Percentiles rank a stretch among this genome's conserved stretches.
Evolutionary conservation across 148 eudicot genomes (phyloP).

Genomic region (Heliamphora exappendiculata): DNA sequence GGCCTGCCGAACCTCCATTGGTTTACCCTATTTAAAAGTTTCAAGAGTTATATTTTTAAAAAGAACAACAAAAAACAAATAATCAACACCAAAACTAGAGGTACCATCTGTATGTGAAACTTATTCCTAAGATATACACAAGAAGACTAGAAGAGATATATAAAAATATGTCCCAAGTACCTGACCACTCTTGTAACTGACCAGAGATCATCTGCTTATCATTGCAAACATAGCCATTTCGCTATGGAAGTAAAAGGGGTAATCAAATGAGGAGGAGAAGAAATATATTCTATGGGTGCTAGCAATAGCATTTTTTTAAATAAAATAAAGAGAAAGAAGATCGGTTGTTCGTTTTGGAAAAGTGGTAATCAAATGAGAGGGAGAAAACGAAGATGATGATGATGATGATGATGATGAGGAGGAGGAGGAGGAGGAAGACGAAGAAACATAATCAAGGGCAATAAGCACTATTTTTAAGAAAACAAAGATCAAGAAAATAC

Average conservation of each 20-base stretch:
- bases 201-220: neutral
- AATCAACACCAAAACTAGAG: neutral
- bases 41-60: neutral
- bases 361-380: neutral
- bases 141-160: neutral
- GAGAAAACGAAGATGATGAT: too few relatives aligned
- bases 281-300: too few relatives aligned
- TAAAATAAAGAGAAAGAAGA: too few relatives aligned
- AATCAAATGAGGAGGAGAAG: too few relatives aligned
- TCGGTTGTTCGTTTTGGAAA: too few relatives aligned
- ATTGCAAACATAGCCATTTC: neutral
- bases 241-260: neutral
- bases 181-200: neutral
- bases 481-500: neutral
- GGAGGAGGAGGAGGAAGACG: neutral
- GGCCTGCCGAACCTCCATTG: conserved; percentile 88
- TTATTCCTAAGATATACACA: neutral
- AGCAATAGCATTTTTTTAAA: too few relatives aligned
- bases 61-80: neutral
- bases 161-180: neutral
- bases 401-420: too few relatives aligned
- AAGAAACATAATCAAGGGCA: neutral
- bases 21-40: conserved; percentile 48
- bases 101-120: neutral
- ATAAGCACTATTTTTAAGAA: neutral